Base-by-base conservation (phyloP, 2,329 filamentous ascomycete genomes). In the Mycosphaerella sp. region DNA sequence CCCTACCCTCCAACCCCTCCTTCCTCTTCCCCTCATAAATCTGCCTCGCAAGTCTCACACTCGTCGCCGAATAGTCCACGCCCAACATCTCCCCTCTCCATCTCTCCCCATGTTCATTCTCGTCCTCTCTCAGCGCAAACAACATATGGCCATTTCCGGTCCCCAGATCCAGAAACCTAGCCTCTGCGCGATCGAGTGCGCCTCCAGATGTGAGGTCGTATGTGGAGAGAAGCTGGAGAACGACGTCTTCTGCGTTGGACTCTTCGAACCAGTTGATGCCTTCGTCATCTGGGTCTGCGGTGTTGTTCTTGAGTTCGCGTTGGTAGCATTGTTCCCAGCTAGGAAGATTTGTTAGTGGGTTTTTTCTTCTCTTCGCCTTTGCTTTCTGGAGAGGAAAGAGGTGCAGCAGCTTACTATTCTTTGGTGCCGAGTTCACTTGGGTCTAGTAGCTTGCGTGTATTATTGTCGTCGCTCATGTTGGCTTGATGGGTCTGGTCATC, bases 261-360 rank as follows among this genome's bases (percentile, higher is more conserved):
- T 97, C 93, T 68, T 89, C 86, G 78, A 98, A 98, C 93, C 93
- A 98, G 62, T 93, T 83, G 27, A 89, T 95, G 59, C 91, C 91
- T 53, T 85, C 85, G 74, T 95, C 87, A 50, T 79, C 71, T 8
- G 87, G 81, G 71, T 94, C 82, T 56, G 79, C 69, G 48, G 79
- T 72, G 69, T 90, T 81, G 71, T 93, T 91, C 54, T 73, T 68
- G 47, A 89, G 75, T 69, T 93, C 86, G 59, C 74, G 77, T 1
- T 76, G 74, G 74, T 94, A 93, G 57, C 88, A 80, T 16, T 72
- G 73, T 69, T 91, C 72, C 73, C 74, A 75, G 64, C 66, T 68
- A 49, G 54, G 12, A 16, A 25, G 48, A 39, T 32, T 13, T 50
- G 34, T 53, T 47, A 42, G 45, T 52, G 40, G 51, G 42, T 32